phyloP scores from a whole-genome alignment of 78 protist species.

The Capsaspora owczarzaki region DNA sequence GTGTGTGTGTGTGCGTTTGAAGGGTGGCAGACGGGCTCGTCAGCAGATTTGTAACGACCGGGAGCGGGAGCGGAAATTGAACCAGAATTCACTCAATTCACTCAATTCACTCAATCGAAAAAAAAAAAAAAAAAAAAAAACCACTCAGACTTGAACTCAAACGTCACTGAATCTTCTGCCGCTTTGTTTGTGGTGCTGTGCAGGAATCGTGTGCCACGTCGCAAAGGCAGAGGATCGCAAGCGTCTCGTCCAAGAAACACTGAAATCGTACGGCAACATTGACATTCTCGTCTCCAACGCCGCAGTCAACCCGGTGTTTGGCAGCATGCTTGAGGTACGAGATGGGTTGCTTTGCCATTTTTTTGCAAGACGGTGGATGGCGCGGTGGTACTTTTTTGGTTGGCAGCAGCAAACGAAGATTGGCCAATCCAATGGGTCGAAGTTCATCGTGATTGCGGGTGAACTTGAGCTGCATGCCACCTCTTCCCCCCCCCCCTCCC shows the following conservation, averaged over 20 bases:
- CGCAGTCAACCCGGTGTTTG: constrained; percentile 23
- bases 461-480: too few relatives aligned
- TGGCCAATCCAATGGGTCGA: too few relatives aligned
- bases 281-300: constrained; percentile 44
- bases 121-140: neutral
- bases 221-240: constrained; percentile 23
- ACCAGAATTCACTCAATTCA: neutral
- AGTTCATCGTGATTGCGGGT: too few relatives aligned
- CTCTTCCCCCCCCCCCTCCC: too few relatives aligned
- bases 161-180: neutral
- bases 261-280: constrained; percentile 7
- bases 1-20: neutral
- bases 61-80: neutral
- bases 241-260: neutral
- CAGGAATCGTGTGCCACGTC: constrained; percentile 35
- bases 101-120: neutral
- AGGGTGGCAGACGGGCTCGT: constrained; percentile 11
- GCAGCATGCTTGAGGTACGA: neutral
- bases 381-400: too few relatives aligned
- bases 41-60: neutral
- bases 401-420: too few relatives aligned
- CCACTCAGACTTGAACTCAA: neutral
- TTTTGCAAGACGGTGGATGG: too few relatives aligned
- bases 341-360: neutral
- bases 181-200: too few relatives aligned